Percentiles rank a stretch among this genome's conserved stretches.
Evolutionary conservation across 1,284 basidiomycete species (phyloP).

Genomic region (Cutaneotrichosporon sp.): DNA sequence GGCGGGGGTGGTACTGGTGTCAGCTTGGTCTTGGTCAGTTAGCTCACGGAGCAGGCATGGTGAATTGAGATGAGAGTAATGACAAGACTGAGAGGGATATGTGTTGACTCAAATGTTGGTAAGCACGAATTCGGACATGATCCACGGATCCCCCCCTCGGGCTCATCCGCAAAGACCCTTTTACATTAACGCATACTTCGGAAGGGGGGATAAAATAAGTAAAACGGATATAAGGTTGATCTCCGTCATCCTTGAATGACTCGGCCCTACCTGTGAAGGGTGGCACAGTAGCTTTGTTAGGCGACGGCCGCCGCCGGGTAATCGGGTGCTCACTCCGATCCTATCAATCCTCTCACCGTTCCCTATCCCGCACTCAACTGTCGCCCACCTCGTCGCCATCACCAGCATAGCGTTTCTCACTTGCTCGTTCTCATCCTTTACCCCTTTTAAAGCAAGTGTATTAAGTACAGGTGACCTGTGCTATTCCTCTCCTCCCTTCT

Average conservation of each 20-base stretch:
- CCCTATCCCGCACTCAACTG: neutral
- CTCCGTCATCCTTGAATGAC: neutral
- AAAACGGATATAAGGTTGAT: neutral
- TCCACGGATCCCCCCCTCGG: neutral
- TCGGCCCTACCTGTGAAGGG: neutral
- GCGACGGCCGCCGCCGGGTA: no score
- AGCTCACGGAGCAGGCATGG: conserved; percentile 20
- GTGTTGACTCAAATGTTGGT: neutral
- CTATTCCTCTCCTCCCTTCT: neutral
- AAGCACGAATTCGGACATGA: conserved; percentile 7
- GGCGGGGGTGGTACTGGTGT: conserved; percentile 5
- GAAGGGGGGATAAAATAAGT: neutral
- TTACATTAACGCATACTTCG: neutral
- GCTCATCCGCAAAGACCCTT: neutral
- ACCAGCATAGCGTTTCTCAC: neutral
- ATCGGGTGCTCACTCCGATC: neutral
- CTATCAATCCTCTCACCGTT: neutral
- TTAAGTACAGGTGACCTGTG: neutral
- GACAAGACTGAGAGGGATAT: neutral
- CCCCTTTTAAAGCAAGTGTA: no score
- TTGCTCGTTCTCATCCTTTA: neutral
- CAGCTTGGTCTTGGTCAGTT: neutral
- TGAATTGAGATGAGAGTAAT: conserved; percentile 2
- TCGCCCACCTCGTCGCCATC: neutral
- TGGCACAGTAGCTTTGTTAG: no score